Conservation (phyloP, 2,329 filamentous ascomycete genomes). For the Capronia coronata region DNA sequence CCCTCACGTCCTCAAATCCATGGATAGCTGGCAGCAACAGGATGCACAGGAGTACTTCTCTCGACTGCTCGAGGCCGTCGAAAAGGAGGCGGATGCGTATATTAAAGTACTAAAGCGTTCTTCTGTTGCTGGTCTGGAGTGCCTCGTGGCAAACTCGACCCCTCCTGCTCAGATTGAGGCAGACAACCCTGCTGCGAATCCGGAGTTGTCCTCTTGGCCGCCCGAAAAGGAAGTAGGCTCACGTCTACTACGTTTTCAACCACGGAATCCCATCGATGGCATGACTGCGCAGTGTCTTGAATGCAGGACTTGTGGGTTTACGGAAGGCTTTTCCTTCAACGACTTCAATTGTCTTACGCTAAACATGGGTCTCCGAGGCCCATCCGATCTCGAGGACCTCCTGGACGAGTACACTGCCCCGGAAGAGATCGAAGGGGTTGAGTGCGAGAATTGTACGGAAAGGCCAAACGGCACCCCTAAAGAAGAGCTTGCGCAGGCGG, state of each 20-base stretch:
- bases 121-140: constrained; percentile 17
- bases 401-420: constrained; percentile 78
- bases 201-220: neutral
- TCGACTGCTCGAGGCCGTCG: constrained; percentile 76
- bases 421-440: constrained; percentile 79
- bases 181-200: neutral
- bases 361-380: constrained; percentile 60
- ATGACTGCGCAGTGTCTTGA: constrained; percentile 81
- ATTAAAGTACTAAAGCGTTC: constrained; percentile 12
- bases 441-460: constrained; percentile 81
- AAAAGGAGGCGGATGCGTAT: constrained; percentile 61
- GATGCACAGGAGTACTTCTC: constrained; percentile 97
- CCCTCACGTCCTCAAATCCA: constrained; percentile 71
- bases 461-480: constrained; percentile 3
- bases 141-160: constrained; percentile 5
- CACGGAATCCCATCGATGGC: constrained; percentile 77
- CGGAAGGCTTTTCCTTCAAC: constrained; percentile 80
- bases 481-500: constrained; percentile 33
- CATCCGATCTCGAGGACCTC: constrained; percentile 69
- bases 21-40: constrained; percentile 94
- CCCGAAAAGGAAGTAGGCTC: neutral
- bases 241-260: constrained; percentile 22
- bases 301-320: constrained; percentile 77
- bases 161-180: neutral
- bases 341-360: constrained; percentile 92